Evolutionary conservation across 768 basidiomycete species (phyloP), one percentile per base, ranked within the genome.

Genomic region (Calocybe indica): DNA sequence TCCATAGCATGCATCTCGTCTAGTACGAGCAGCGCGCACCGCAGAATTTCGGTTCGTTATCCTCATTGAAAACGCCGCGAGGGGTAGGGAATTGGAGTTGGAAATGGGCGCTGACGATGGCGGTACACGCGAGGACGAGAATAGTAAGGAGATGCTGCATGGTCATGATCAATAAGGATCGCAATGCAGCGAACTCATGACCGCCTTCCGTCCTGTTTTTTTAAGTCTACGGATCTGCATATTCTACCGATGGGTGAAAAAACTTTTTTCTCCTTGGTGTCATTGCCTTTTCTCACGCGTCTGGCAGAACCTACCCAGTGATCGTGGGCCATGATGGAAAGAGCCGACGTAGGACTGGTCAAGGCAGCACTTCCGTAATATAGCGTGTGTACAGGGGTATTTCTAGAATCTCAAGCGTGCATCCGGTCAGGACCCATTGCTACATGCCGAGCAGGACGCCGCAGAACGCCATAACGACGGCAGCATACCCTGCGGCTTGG

Each of bases 81-180:
- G 88, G 82, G 1, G 70, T 54, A 12, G 91, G 92, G 62, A 79
- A 92, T 56, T 83, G 76, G 37, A 92, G 71, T 54, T 85, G 83
- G 67, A 92, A 93, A 64, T 94, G 91, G 6, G 88, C 89, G 41
- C 67, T 69, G 30, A 70, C 81, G 37, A 67, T 61, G 32, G 73
- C 57, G 10, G 68, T 64, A 15, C 77, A 61, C 33, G 64, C 58
- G 28, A 79, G 47, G 48, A 76, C 32, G 48, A 72, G 40, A 48
- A 65, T 50, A 29, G 66, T 35, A 34, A 39, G 46, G 28, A 43
- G 35, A 44, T 45, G 54, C 58, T 57, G 57, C 22, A 28, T 30
- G 30, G 7, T 33, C n/a, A 15, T 37, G 32, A 13, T 47, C 39
- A 40, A 40, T 40, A 38, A 43, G 14, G 7, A 22, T 15, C 28